Evolutionary conservation across 2,329 filamentous ascomycete genomes (phyloP), one percentile per base, ranked within the genome.

Genomic region (Trematosphaeria pertusa): DNA sequence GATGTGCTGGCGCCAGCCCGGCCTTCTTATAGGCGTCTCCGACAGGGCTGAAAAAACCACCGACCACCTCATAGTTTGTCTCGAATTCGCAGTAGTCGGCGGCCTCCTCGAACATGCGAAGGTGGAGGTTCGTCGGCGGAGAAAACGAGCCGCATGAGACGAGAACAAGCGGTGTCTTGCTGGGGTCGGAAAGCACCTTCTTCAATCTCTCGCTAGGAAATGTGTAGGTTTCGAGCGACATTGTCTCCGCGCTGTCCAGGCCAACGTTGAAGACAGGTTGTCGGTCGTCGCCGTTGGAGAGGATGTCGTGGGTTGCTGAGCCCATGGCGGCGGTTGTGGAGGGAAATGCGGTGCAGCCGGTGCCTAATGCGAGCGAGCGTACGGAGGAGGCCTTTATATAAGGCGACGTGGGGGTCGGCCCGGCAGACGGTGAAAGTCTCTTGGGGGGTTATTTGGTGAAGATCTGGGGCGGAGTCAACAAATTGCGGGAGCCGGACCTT

Each of bases 41-140:
- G 52, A 89, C 88, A n/a, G 89, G 89, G 18, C 86, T 90, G 53
- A 93, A 77, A 69, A 93, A 96, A 41, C 89, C 91, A 52, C 89
- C 92, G 34, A 96, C 81, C 24, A 97, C 84, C 70, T 97, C 91
- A 68, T 88, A 97, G 42, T 88, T 78, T 15, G 76, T 79, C 59
- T 79, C 75, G 26, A 88, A 87, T 55, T 86, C 85, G 58, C 86
- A 86, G 72, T 88, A 92, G 73, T 94, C 89, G 59, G 85, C 83
- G 1, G 88, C 89, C 85, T 95, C 91, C 64, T 91, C 88, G 66
- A 94, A 93, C 87, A 95, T 93, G 67, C 89, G 86, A 53, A 94
- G 76, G 67, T 93, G 89, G 20, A 91, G 79, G 64, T 88, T 88
- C 5, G 87, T 89, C 38, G 87, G 84, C 14, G 88, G 88, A 0